These are phyloP conservation scores for Linanthus parryae DNA, from an alignment of 148 eudicot species.

Conservation along the genomic window DNA sequence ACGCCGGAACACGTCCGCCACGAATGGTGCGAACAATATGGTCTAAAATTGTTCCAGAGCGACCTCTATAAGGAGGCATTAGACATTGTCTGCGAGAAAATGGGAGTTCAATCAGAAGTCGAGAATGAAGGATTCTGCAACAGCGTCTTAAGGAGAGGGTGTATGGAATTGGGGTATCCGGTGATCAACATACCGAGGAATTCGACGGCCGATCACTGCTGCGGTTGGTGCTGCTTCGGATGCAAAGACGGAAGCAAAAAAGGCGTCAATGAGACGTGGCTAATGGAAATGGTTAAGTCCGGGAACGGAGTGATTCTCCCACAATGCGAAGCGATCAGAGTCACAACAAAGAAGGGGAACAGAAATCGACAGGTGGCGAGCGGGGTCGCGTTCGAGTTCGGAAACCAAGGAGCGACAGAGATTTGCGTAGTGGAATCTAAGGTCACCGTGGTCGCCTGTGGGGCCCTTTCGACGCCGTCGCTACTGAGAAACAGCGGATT, in stretches of 20 bases:
- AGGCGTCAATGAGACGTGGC: constrained; percentile 72
- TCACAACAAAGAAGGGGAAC: constrained; percentile 23
- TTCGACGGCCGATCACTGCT: constrained; percentile 48
- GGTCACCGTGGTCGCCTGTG: constrained; percentile 55
- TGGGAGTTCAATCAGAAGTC: constrained; percentile 65
- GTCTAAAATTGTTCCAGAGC: constrained; percentile 45
- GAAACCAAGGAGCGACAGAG: constrained; percentile 21
- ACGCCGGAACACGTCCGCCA: constrained; percentile 48
- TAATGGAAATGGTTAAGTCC: constrained; percentile 54
- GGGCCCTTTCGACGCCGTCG: constrained; percentile 60
- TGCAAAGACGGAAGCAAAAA: constrained; percentile 69
- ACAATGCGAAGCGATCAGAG: constrained; percentile 33
- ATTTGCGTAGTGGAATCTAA: constrained; percentile 40
- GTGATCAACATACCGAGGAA: constrained; percentile 44
- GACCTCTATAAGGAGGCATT: constrained; percentile 39
- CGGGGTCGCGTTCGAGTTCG: constrained; percentile 43
- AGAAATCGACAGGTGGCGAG: constrained; percentile 24
- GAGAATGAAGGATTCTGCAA: constrained; percentile 58
- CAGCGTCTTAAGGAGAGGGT: constrained; percentile 55
- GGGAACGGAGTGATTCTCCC: constrained; percentile 54
- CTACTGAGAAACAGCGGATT: constrained; percentile 52
- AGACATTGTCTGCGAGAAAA: constrained; percentile 50
- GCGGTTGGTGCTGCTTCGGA: constrained; percentile 87
- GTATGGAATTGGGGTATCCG: constrained; percentile 57
- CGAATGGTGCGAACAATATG: constrained; percentile 46